Base-by-base conservation (phyloP, 139 green algal genomes). In the Chlorella sp. region DNA sequence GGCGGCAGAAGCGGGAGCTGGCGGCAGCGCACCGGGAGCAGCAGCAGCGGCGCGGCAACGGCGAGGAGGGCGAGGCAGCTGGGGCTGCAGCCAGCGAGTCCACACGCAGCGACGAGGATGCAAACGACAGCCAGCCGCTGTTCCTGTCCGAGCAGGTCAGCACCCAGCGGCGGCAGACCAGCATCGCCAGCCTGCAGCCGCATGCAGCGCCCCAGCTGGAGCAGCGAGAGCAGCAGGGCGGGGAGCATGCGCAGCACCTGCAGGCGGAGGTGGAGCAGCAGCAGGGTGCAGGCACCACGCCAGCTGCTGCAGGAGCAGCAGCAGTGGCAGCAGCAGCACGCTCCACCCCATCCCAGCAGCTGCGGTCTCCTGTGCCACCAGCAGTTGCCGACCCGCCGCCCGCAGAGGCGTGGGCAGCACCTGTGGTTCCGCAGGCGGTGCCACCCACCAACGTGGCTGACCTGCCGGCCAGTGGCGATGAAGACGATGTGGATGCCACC, bases 61-160 rank as follows among this genome's bases (percentile, higher is more conserved):
- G 16, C 13, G 51, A 24, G 13, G 51, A 60, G 51, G 51, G 51
- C 51, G 51, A 60, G 51, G 51, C 14, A 16, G 26, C 40, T 8
- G 30, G 44, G 1, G 72, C n/a, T 5, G 40, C 40, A 9, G 70
- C 70, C 28, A 48, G 40, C 70, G 13, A 54, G 40, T 76, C 72
- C 28, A 34, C n/a, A 28, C 43, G 32, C 72, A 60, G 43, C 72
- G 43, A 60, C 19, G 48, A 46, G 34, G 75, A 51, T 36, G 75
- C 46, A 48, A 68, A 48, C 43, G 72, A 48, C 34, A 73, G 65
- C 65, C n/a, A 73, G 70, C 70, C 22, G 70, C 40, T 77, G 70
- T 58, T 38, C 41, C 26, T 77, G 1, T 51, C 36, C 22, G 41
- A 73, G 65, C 65, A 73, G 34, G 30, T 73, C 28, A 73, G 65